phyloP scores from a whole-genome alignment of 2,329 filamentous ascomycete genomes.

The Colletotrichum gigasporum region DNA sequence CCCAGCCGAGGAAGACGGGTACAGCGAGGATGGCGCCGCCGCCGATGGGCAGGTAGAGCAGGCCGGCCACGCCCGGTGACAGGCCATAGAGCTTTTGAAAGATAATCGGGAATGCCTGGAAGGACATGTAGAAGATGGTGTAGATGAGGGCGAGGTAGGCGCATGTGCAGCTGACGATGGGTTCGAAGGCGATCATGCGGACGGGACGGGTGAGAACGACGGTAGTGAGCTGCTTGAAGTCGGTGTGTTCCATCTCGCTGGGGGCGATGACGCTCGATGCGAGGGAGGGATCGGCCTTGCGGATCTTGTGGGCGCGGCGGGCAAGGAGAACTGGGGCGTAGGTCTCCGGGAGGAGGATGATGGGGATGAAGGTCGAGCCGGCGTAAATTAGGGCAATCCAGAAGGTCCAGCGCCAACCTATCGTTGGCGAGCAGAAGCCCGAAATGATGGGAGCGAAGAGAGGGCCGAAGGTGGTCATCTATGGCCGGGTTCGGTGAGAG shows the following conservation, averaged over 20 bases:
- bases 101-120: conserved; percentile 78
- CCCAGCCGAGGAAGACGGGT: conserved; percentile 67
- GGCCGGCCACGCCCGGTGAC: conserved; percentile 69
- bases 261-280: conserved; percentile 62
- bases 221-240: conserved; percentile 67
- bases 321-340: conserved; percentile 67
- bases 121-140: conserved; percentile 75
- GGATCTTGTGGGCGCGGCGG: conserved; percentile 64
- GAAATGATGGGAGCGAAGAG: conserved; percentile 73
- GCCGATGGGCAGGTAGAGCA: conserved; percentile 76
- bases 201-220: conserved; percentile 78
- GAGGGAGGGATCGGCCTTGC: conserved; percentile 61
- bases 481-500: not conserved
- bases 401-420: conserved; percentile 77
- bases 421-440: conserved; percentile 65
- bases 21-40: conserved; percentile 68
- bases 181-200: conserved; percentile 77
- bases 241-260: conserved; percentile 68
- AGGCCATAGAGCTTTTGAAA: conserved; percentile 72
- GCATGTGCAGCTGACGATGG: conserved; percentile 76
- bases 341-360: conserved; percentile 74
- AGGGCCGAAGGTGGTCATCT: conserved; percentile 72
- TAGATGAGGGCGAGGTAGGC: conserved; percentile 78
- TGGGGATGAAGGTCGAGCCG: conserved; percentile 65
- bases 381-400: conserved; percentile 77